A percentile compares a stretch with the other conserved stretches of the same genome.
phyloP scores from a whole-genome alignment of 2,329 filamentous ascomycete species.

The Stylonectria norvegica region DNA sequence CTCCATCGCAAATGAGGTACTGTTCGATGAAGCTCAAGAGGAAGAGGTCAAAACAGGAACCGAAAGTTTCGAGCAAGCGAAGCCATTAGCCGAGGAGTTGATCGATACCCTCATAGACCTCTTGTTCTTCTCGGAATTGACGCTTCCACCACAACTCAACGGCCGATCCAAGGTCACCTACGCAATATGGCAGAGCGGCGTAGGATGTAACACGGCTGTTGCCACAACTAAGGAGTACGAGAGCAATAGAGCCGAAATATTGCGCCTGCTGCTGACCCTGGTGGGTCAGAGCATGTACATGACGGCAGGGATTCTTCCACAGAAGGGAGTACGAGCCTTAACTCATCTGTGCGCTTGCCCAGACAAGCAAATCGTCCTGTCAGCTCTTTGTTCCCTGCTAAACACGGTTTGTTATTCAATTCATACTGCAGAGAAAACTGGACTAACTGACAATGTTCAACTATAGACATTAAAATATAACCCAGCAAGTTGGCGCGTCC shows the following conservation, averaged over 20 bases:
- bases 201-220: conserved; percentile 88
- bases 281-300: conserved; percentile 93
- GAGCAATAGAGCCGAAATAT: conserved; percentile 85
- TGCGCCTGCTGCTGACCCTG: conserved; percentile 80
- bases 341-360: conserved; percentile 85
- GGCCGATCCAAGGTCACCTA: conserved; percentile 80
- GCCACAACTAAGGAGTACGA: conserved; percentile 89
- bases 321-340: conserved; percentile 76
- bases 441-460: conserved; percentile 13
- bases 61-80: conserved; percentile 74
- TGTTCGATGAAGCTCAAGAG: conserved; percentile 74
- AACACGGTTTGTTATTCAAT: conserved; percentile 67
- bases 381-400: conserved; percentile 83
- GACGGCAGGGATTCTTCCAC: conserved; percentile 73
- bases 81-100: conserved; percentile 86
- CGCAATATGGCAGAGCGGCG: conserved; percentile 96
- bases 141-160: conserved; percentile 68
- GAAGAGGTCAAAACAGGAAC: conserved; percentile 44
- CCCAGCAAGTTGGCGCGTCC: conserved; percentile 86
- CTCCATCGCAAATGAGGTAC: conserved; percentile 66
- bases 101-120: conserved; percentile 86
- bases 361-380: conserved; percentile 89
- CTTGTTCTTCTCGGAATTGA: conserved; percentile 88
- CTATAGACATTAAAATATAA: conserved; percentile 88
- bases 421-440: neutral